Conservation (phyloP, 257 asterid genomes). For the Paraleonurus japonicus region DNA sequence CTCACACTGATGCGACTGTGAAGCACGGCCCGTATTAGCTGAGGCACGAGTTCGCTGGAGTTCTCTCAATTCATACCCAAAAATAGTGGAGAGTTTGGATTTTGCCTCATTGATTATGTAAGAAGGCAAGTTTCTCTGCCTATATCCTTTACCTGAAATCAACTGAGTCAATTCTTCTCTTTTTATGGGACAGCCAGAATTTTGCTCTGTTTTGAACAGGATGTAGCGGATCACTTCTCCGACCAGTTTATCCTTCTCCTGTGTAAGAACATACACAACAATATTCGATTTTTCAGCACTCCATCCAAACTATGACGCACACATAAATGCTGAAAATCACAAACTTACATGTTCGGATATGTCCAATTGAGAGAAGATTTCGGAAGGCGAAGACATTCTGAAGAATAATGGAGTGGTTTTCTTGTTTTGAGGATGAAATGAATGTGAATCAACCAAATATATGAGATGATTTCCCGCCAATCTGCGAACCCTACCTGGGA, state of each 20-base stretch:
- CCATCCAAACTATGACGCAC: not conserved
- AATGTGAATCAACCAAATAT: too few relatives aligned
- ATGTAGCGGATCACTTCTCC: constrained; percentile 81
- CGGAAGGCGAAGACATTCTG: constrained; percentile 51
- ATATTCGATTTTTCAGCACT: not conserved
- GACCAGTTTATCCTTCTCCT: constrained; percentile 89
- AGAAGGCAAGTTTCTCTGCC: constrained; percentile 68
- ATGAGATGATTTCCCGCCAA: too few relatives aligned
- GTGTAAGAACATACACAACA: constrained; percentile 9
- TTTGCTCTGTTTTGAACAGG: constrained; percentile 73
- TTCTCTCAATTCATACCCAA: constrained; percentile 87
- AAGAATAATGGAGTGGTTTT: too few relatives aligned
- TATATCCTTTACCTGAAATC: constrained; percentile 64
- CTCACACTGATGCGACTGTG: constrained; percentile 50
- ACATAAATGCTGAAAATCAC: not conserved
- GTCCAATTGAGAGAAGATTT: constrained; percentile 60
- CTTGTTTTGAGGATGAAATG: too few relatives aligned
- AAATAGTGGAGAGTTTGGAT: constrained; percentile 58
- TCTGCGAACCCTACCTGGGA: too few relatives aligned
- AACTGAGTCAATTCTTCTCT: constrained; percentile 82
- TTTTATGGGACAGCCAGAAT: constrained; percentile 74
- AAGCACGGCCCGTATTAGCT: constrained; percentile 35
- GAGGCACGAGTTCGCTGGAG: constrained; percentile 71
- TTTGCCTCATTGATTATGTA: constrained; percentile 76
- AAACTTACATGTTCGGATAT: constrained; percentile 61